Evolutionary conservation across 1,284 basidiomycete genomes (phyloP).

Genomic region (Uromyces viciae-fabae): DNA sequence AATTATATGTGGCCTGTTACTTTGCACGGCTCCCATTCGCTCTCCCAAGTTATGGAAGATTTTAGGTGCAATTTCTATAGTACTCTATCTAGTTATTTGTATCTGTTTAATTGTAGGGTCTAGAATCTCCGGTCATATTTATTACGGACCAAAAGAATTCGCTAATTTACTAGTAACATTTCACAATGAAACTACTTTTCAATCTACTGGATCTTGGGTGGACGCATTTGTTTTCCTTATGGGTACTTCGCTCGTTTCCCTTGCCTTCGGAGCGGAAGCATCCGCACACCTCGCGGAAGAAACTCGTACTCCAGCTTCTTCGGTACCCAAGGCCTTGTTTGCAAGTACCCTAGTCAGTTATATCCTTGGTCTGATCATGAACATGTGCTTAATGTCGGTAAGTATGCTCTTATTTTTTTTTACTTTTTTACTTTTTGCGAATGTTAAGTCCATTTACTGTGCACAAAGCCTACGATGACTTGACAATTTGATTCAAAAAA

Average conservation of each 20-base stretch:
- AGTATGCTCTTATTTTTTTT: background rate
- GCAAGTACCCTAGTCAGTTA: constrained; percentile 29
- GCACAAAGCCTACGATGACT: background rate
- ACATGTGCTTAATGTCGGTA: constrained; percentile 25
- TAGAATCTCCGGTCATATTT: background rate
- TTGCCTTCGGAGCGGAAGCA: constrained; percentile 40
- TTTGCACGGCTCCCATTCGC: constrained; percentile 29
- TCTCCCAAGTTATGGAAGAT: constrained; percentile 36
- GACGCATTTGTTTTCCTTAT: constrained; percentile 39
- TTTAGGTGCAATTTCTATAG: constrained; percentile 19
- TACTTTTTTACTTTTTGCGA: background rate
- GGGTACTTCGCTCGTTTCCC: constrained; percentile 34
- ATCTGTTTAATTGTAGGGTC: constrained; percentile 25
- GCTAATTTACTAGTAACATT: constrained; percentile 14
- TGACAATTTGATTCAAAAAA: background rate
- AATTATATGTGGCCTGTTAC: constrained; percentile 1
- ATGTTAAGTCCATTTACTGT: too few relatives aligned
- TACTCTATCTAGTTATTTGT: constrained; percentile 24
- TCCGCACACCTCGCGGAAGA: constrained; percentile 43
- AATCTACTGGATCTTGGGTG: background rate
- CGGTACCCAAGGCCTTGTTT: constrained; percentile 31
- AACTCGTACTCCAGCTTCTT: constrained; percentile 21
- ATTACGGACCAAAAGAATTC: background rate
- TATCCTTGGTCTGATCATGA: constrained; percentile 27
- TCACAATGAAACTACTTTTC: constrained; percentile 28